phyloP scores from a whole-genome alignment of 2,329 filamentous ascomycete genomes.

The Coniella lustricola region DNA sequence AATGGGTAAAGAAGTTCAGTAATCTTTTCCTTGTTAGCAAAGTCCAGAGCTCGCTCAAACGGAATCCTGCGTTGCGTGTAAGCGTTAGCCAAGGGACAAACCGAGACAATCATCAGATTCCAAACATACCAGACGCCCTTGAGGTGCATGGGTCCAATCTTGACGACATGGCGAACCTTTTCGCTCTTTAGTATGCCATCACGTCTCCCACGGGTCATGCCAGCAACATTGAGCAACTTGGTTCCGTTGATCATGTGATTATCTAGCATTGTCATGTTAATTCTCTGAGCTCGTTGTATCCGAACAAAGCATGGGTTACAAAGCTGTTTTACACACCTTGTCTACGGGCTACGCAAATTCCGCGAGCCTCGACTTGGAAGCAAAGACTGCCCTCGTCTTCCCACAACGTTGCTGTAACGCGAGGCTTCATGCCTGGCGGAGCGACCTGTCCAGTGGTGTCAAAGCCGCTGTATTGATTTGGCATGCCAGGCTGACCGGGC shows the following conservation, averaged over 20 bases:
- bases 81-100: conserved; percentile 2
- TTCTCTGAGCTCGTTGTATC: too few relatives aligned
- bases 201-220: conserved; percentile 91
- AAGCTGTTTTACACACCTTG: conserved; percentile 55
- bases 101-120: not conserved
- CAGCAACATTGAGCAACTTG: conserved; percentile 91
- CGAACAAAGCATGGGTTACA: too few relatives aligned
- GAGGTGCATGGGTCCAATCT: conserved; percentile 97
- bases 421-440: conserved; percentile 89
- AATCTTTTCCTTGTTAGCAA: conserved; percentile 99
- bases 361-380: conserved; percentile 94
- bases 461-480: conserved; percentile 52
- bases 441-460: conserved; percentile 90
- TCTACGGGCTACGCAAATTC: conserved; percentile 88
- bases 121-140: conserved; percentile 86
- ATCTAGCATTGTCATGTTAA: conserved; percentile 43
- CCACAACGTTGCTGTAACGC: conserved; percentile 94
- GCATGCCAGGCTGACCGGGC: conserved; percentile 50
- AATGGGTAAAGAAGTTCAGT: conserved; percentile 91
- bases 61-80: conserved; percentile 66
- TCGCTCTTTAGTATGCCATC: conserved; percentile 98
- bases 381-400: conserved; percentile 96
- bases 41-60: conserved; percentile 93
- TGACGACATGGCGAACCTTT: conserved; percentile 93
- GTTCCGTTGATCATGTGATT: conserved; percentile 99